These are phyloP conservation scores for Geotrichum australiense DNA, from an alignment of 1,139 yeast species.

Conservation along the genomic window DNA sequence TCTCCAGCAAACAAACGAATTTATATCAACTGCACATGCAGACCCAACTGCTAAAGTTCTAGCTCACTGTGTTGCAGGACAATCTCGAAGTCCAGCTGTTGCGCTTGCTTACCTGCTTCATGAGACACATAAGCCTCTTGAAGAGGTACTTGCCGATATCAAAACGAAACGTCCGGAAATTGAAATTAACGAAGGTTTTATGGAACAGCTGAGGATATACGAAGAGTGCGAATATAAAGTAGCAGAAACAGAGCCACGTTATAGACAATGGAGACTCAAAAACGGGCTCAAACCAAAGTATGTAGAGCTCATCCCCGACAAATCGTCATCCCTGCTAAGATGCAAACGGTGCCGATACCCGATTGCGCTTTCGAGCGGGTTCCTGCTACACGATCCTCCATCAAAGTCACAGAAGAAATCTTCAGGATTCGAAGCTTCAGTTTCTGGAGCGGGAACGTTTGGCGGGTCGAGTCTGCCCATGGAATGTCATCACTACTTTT, in stretches of 20 bases:
- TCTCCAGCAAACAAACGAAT: constrained; percentile 53
- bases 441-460: constrained; percentile 26
- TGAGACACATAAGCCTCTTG: constrained; percentile 47
- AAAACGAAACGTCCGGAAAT: constrained; percentile 46
- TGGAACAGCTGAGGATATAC: constrained; percentile 62
- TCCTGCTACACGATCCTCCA: constrained; percentile 4
- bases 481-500: constrained; percentile 82
- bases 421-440: background rate
- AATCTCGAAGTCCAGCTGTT: constrained; percentile 70
- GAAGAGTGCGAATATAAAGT: constrained; percentile 43
- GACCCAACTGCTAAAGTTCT: constrained; percentile 28
- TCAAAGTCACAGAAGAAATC: no score
- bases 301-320: constrained; percentile 2
- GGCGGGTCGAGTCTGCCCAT: constrained; percentile 44
- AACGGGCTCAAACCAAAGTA: constrained; percentile 13
- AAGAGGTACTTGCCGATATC: constrained; percentile 67
- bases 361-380: constrained; percentile 6
- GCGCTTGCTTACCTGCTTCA: constrained; percentile 71
- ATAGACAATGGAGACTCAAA: constrained; percentile 43
- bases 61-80: constrained; percentile 66
- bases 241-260: constrained; percentile 36
- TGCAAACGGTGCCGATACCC: constrained; percentile 60
- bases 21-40: constrained; percentile 58
- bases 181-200: constrained; percentile 63
- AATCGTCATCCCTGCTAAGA: constrained; percentile 39